Evolutionary conservation across 31 red algal genomes (phyloP), one percentile per base, ranked within the genome.

Genomic region (Odonthalia washingtoniensis): DNA sequence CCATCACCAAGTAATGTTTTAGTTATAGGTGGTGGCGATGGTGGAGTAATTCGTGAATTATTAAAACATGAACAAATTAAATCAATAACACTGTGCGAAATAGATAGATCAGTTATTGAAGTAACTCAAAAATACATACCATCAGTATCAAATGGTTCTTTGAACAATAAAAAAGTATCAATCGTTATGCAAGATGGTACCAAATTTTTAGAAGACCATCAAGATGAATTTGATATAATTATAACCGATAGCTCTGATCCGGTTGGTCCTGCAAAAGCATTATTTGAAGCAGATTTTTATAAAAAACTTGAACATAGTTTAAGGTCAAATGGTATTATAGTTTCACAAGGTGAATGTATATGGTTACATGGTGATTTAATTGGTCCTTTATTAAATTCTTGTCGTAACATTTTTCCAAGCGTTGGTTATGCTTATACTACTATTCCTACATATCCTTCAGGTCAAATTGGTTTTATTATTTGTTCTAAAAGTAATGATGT

Each of bases 1-100:
- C 87, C 90, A 14, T 69, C 83, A 45, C 97, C 97, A 36, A 40
- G 77, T 57, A 84, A 63, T 12, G 88, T 98, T 52, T 83, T 98
- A 2, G 94, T 98, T 5, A 82, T 98, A n/a, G 97, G 97, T 44
- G 97, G 97, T 37, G 97, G 97, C 70, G 97, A 98, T 63, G 97
- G 97, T 24, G 97, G 97, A 65, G 97, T 94, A 21, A 24, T 98
- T 6, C 78, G 97, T 36, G 97, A 98, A 83, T 84, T 98, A 12
- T 70, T 96, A 32, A 93, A 94, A 72, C 97, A 98, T 82, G 61
- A 77, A 17, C 28, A 27, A 24, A 87, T 98, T 36, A 66, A 81
- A 36, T 65, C 85, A 40, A 82, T 85, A n/a, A 87, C 94, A 4
- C 66, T 94, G 1, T 96, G 95, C 53, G 97, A 98, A 89, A 87